Evolutionary conservation across 2,329 filamentous ascomycete species (phyloP).

Genomic region (Colletotrichum phormii): DNA sequence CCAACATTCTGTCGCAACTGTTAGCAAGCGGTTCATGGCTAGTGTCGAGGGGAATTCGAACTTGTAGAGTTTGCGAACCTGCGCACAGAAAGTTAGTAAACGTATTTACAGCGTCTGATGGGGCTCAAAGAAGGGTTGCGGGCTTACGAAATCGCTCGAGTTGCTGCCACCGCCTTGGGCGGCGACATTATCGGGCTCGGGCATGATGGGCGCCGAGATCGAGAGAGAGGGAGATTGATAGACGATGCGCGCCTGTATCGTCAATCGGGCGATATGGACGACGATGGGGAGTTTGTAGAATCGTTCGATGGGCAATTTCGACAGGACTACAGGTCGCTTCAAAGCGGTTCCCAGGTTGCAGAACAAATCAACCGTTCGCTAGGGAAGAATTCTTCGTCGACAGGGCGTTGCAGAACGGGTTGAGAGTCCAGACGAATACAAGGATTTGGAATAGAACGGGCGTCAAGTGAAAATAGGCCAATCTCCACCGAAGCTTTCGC

Average conservation of each 20-base stretch:
- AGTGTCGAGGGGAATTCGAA: slow-evolving; percentile 59
- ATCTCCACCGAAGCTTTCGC: slow-evolving; percentile 32
- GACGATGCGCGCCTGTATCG: background rate
- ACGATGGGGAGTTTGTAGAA: background rate
- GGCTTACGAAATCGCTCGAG: slow-evolving; percentile 94
- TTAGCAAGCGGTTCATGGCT: slow-evolving; percentile 44
- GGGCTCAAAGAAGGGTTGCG: slow-evolving; percentile 31
- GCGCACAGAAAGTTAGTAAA: slow-evolving; percentile 44
- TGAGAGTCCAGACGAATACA: slow-evolving; percentile 16
- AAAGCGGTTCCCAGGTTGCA: slow-evolving; percentile 5
- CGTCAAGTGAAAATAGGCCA: slow-evolving; percentile 5
- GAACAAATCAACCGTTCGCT: background rate
- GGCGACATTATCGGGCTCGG: slow-evolving; percentile 51
- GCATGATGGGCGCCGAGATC: slow-evolving; percentile 42
- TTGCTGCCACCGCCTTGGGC: slow-evolving; percentile 72
- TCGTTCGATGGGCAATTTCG: background rate
- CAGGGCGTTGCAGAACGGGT: slow-evolving; percentile 12
- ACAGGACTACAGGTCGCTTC: background rate
- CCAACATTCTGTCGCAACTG: slow-evolving; percentile 80
- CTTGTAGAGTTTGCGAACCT: slow-evolving; percentile 99
- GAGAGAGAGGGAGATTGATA: background rate
- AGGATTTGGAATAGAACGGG: slow-evolving; percentile 22
- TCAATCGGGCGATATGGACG: background rate
- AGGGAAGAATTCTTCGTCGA: slow-evolving; percentile 1
- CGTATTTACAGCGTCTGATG: slow-evolving; percentile 4